These are phyloP conservation scores for Pterocarpus macrocarpus DNA, from an alignment of 306 rosid species.

Conservation along the genomic window DNA sequence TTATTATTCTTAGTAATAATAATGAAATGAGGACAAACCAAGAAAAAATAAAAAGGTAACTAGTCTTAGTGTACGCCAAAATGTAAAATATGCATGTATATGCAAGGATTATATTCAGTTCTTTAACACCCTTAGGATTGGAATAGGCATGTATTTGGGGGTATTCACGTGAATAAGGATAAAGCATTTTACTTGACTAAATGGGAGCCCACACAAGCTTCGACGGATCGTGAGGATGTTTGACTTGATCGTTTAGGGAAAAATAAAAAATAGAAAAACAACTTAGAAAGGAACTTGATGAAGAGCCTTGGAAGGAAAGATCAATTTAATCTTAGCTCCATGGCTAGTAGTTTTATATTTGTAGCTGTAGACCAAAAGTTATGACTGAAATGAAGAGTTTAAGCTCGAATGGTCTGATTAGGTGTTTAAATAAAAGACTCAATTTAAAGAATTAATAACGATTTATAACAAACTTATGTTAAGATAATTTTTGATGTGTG, in stretches of 20 bases:
- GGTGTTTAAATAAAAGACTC: not conserved
- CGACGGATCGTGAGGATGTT: not conserved
- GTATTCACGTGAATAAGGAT: not conserved
- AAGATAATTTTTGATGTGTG: not conserved
- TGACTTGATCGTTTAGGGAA: not conserved
- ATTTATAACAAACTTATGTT: not conserved
- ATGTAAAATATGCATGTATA: not conserved
- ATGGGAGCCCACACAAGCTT: no score
- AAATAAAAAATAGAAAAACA: not conserved
- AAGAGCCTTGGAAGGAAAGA: not conserved
- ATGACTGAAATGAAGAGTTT: not conserved
- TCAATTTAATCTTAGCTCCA: not conserved
- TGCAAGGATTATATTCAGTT: not conserved
- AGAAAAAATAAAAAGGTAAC: no score
- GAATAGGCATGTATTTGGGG: not conserved
- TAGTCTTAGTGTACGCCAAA: not conserved
- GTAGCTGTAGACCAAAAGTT: not conserved
- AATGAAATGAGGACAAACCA: not conserved
- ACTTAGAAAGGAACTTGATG: not conserved
- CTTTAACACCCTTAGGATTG: not conserved
- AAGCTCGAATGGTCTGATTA: not conserved
- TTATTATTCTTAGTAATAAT: no score
- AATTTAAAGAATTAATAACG: no score
- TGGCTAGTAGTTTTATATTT: not conserved
- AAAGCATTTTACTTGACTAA: not conserved